Percentiles rank a stretch among this genome's conserved stretches.
Conservation (phyloP, 2,329 filamentous ascomycete genomes). For the Aspergillus sp. region DNA sequence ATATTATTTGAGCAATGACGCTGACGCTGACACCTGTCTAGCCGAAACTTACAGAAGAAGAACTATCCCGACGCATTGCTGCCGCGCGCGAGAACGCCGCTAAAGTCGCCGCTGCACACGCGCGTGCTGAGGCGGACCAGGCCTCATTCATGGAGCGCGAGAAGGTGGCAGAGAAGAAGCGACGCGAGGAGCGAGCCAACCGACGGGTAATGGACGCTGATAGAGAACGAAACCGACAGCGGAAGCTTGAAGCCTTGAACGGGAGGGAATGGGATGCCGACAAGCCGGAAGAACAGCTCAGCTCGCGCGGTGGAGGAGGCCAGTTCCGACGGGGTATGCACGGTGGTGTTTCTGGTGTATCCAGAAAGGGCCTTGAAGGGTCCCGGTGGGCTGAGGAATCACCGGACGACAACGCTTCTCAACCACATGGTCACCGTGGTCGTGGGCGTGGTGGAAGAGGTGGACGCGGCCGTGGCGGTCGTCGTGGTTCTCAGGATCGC, state of each 20-base stretch:
- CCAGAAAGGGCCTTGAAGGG: constrained; percentile 31
- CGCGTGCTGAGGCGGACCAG: constrained; percentile 66
- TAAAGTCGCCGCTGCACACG: constrained; percentile 59
- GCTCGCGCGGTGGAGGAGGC: constrained; percentile 41
- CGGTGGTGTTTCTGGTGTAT: constrained; percentile 47
- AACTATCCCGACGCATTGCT: constrained; percentile 61
- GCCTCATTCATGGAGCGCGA: constrained; percentile 65
- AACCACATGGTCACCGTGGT: constrained; percentile 20
- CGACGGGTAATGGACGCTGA: constrained; percentile 62
- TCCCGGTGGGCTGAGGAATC: constrained; percentile 15
- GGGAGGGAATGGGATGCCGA: constrained; percentile 64
- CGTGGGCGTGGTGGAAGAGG: constrained; percentile 32
- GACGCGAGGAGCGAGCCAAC: constrained; percentile 52
- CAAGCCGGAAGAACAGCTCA: constrained; percentile 58
- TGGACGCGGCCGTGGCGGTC: constrained; percentile 28
- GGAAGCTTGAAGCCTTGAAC: constrained; percentile 59
- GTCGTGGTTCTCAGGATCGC: constrained; percentile 25
- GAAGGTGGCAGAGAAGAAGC: constrained; percentile 55
- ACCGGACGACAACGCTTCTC: not conserved
- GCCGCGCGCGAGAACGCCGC: constrained; percentile 63
- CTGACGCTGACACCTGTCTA: constrained; percentile 35
- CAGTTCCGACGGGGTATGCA: constrained; percentile 52
- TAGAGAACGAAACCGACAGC: constrained; percentile 58
- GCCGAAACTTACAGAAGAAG: constrained; percentile 64
- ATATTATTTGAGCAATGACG: not conserved